Evolutionary conservation across 306 rosid genomes (phyloP), one percentile per base, ranked within the genome.

Genomic region (Cicer bijugum): DNA sequence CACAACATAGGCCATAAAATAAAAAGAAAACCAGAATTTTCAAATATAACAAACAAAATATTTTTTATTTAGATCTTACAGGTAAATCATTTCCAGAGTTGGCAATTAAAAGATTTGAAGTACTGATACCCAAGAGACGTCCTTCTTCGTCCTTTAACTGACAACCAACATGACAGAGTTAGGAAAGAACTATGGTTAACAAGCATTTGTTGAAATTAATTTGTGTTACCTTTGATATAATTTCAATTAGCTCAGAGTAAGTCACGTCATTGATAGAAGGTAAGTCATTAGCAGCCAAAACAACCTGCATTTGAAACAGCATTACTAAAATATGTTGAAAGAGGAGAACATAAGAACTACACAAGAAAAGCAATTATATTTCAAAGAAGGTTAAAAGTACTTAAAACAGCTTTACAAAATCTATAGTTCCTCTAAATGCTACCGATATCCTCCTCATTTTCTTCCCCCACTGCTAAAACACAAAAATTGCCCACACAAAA

Each of bases 81-180:
- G 99, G 99, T 64, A 94, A 86, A 84, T 86, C 99, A 82, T 88
- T 94, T 59, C 97, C 96, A 53, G 97, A 91, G 85, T 86, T 94
- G 70, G 89, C 90, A 68, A 91, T 77, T 52, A 88, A 42, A 71
- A 91, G 97, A 69, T 89, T 88, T 67, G 95, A 82, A 74, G 91
- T 69, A 75, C 86, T 84, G 77, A 94, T 95, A 62, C 97, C 97
- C 75, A 82, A 12, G 40, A 94, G 88, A 79, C 59, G 2, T 45
- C 96, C 96, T 28, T 75, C 70, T 16, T 85, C 89, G 81, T 89
- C 99, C 83, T 87, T 91, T 75, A 94, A 75, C 99, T 91, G 91
- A 70, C 17, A 82, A 83, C 20, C 82, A 80, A 12, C 58, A 42
- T 48, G 38, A 71, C 28, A 80, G 67, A 59, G 56, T 67, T 35